Percentiles rank a stretch among this genome's conserved stretches.
phyloP scores from a whole-genome alignment of 2,329 filamentous ascomycete species.

The Phialophora verrucosa region DNA sequence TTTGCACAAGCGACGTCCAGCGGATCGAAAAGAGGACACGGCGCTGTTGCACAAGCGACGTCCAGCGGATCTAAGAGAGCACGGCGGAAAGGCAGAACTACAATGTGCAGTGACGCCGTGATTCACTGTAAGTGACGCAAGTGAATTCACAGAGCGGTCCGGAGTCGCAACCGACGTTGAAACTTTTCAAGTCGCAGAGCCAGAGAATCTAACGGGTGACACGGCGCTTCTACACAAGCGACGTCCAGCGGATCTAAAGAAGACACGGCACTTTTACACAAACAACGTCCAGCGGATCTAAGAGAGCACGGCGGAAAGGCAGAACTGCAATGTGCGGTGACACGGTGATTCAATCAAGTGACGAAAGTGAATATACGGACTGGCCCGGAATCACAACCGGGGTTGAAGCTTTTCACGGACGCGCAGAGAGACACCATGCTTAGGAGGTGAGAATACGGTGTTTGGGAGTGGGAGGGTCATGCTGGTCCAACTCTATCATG shows the following conservation, averaged over 20 bases:
- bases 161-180: not conserved
- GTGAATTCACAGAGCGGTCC: not conserved
- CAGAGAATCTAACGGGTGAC: too few relatives aligned
- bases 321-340: not conserved
- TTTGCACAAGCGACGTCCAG: not conserved
- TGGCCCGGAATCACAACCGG: not conserved
- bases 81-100: not conserved
- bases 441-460: not conserved
- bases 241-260: not conserved
- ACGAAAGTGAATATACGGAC: not conserved
- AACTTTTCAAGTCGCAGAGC: not conserved
- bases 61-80: not conserved
- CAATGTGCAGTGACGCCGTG: not conserved
- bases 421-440: not conserved
- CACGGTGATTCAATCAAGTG: not conserved
- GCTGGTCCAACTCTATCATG: not conserved
- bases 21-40: not conserved
- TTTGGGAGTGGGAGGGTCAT: not conserved
- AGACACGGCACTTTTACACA: not conserved
- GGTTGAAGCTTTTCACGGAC: not conserved
- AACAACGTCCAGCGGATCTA: not conserved
- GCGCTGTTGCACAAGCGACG: not conserved
- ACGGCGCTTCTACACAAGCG: too few relatives aligned
- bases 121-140: not conserved
- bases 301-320: not conserved